Evolutionary conservation across 2,329 filamentous ascomycete genomes (phyloP), one percentile per base, ranked within the genome.

Genomic region (Pyrenophora graminea): DNA sequence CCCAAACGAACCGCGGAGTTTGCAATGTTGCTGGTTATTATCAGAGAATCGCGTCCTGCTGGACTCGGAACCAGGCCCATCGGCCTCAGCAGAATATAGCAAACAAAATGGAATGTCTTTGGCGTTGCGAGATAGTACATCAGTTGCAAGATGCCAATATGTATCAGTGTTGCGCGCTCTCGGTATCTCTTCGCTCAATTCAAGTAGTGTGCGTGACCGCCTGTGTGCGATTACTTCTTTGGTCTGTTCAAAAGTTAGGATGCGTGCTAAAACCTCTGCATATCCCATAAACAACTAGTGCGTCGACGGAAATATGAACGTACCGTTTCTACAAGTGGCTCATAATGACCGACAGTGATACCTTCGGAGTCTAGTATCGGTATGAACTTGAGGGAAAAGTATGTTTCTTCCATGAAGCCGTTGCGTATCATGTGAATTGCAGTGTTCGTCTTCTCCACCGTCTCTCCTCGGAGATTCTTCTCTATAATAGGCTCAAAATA

Each of bases 281-380:
- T 30, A 9, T 13, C 9, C 4, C 27, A 10, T 30, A 12, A 30
- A 13, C 9, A 30, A 30, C 10, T 30, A 30, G 4, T 12, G 4
- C 1, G 27, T 30, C 4, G 2, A 12, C 9, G 10, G 10, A 30
- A 30, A 12, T 30, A 12, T 2, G 27, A 19, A 55, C 57, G 76
- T 2, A 89, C 92, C 59, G 90, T 90, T 56, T 93, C 89, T 56
- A 90, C 90, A 0, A 85, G 81, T 2, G 89, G 88, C 63, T 91
- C 90, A 66, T 90, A 91, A 1, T 91, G 73, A 1, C 87, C 89
- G 39, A 88, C 80, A 7, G 91, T 85, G 9, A 82, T 80, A 1
- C 89, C 89, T 48, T 89, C 84, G 13, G 79, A 78, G 3, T 88
- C 88, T 2, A 91, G 80, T 37, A 92, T 77, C 0, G 89, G 89